These are phyloP conservation scores for Globisporangium camurandrum DNA, from an alignment of 352 stramenopile genomes.

Conservation along the genomic window DNA sequence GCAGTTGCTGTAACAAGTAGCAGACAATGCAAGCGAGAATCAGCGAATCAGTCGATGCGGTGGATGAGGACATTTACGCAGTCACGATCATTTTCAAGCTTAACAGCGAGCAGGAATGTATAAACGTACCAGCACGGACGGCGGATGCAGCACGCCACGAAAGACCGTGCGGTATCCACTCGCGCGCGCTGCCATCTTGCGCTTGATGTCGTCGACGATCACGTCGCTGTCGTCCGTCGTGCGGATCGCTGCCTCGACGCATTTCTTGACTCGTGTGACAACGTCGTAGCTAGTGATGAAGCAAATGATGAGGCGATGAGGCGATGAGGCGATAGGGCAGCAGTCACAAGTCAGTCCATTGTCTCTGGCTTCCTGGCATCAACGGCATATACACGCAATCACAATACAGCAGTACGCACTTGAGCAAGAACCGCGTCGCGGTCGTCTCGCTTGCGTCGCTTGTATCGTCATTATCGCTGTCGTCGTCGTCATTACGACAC, in stretches of 20 bases:
- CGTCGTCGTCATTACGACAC: constrained; percentile 8
- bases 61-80: not conserved
- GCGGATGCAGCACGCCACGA: constrained; percentile 22
- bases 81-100: too few species aligned
- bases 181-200: constrained; percentile 39
- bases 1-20: not conserved
- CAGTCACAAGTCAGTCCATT: too few species aligned
- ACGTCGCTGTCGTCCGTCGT: not conserved
- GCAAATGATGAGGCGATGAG: too few species aligned
- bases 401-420: constrained; percentile 20
- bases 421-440: constrained; percentile 21
- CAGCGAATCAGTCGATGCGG: not conserved
- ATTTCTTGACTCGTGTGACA: constrained; percentile 32
- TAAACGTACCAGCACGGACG: constrained; percentile 32
- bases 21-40: not conserved
- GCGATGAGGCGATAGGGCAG: too few species aligned
- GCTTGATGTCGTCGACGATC: constrained; percentile 22
- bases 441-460: too few species aligned
- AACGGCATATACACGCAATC: too few species aligned
- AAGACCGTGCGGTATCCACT: constrained; percentile 29
- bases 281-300: constrained; percentile 29
- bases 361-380: too few species aligned
- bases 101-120: too few species aligned
- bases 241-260: constrained; percentile 21
- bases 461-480: constrained; percentile 8